Evolutionary conservation across 495 filamentous ascomycete species (phyloP).

Genomic region (Podospora didyma): DNA sequence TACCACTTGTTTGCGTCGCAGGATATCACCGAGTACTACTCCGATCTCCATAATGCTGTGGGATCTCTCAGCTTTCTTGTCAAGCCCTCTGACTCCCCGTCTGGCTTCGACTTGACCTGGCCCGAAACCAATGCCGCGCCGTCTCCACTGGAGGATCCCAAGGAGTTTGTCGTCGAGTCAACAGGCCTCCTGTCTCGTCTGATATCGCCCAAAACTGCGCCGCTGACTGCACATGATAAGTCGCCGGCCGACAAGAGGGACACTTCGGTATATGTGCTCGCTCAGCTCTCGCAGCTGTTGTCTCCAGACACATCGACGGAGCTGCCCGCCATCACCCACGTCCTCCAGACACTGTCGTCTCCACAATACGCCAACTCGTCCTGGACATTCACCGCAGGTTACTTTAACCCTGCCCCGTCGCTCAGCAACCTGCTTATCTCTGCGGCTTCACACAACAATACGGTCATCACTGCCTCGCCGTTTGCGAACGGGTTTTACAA

Average conservation of each 20-base stretch:
- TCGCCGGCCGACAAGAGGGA: constrained; percentile 32
- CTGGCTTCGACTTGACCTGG: constrained; percentile 75
- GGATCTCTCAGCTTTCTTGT: constrained; percentile 79
- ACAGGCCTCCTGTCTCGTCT: constrained; percentile 61
- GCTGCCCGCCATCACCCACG: constrained; percentile 67
- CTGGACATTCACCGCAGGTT: constrained; percentile 96
- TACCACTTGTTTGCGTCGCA: constrained; percentile 87
- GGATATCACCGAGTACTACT: constrained; percentile 79
- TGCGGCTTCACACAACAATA: constrained; percentile 62
- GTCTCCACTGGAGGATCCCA: constrained; percentile 64
- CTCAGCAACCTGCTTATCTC: constrained; percentile 74
- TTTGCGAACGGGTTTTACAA: constrained; percentile 95
- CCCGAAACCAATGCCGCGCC: constrained; percentile 67
- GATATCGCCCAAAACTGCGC: constrained; percentile 40
- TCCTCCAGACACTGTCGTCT: constrained; percentile 62
- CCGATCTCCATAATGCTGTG: constrained; percentile 68
- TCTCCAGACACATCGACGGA: constrained; percentile 81
- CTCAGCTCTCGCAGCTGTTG: constrained; percentile 81
- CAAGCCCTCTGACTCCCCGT: constrained; percentile 51
- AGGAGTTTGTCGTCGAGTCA: constrained; percentile 63
- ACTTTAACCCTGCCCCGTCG: constrained; percentile 90
- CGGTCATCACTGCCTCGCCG: constrained; percentile 89
- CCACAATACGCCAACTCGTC: constrained; percentile 60
- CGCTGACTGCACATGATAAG: constrained; percentile 16
- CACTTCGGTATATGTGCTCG: constrained; percentile 79